These are phyloP conservation scores for Schizophyllum amplum DNA, from an alignment of 1,284 basidiomycete genomes.

Conservation along the genomic window DNA sequence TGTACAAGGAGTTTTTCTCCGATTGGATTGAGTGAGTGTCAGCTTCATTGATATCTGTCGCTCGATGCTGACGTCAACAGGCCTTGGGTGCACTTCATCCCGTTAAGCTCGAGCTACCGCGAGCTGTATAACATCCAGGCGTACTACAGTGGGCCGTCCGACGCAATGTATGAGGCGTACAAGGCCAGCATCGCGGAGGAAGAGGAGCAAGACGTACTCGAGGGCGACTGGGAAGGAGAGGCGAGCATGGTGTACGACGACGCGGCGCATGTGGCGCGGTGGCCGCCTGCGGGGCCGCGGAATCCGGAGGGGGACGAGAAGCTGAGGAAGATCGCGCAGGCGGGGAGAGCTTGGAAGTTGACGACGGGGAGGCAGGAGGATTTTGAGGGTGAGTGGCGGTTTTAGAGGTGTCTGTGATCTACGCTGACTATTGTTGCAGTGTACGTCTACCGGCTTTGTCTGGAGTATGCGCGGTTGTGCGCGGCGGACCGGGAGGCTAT, in stretches of 20 bases:
- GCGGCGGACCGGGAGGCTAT: conserved; percentile 76
- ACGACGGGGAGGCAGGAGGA: conserved; percentile 75
- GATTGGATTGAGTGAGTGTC: conserved; percentile 78
- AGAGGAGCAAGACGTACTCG: not conserved
- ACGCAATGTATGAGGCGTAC: conserved; percentile 46
- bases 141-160: conserved; percentile 80
- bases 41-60: conserved; percentile 10
- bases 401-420: conserved; percentile 10
- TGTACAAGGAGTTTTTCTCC: conserved; percentile 85
- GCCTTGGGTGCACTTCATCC: conserved; percentile 86
- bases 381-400: conserved; percentile 70
- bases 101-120: conserved; percentile 75
- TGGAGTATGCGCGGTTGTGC: conserved; percentile 85
- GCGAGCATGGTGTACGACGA: not conserved
- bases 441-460: conserved; percentile 81
- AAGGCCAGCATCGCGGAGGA: conserved; percentile 22
- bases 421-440: conserved; percentile 29
- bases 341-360: conserved; percentile 86
- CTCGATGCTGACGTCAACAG: not conserved
- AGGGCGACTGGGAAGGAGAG: not conserved
- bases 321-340: conserved; percentile 74
- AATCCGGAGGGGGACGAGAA: conserved; percentile 32
- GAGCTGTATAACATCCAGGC: conserved; percentile 91
- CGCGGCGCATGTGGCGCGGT: not conserved
- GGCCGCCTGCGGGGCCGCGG: conserved; percentile 57